Conservation (phyloP, 2,329 filamentous ascomycete species). For the Colletotrichum sansevieriae region DNA sequence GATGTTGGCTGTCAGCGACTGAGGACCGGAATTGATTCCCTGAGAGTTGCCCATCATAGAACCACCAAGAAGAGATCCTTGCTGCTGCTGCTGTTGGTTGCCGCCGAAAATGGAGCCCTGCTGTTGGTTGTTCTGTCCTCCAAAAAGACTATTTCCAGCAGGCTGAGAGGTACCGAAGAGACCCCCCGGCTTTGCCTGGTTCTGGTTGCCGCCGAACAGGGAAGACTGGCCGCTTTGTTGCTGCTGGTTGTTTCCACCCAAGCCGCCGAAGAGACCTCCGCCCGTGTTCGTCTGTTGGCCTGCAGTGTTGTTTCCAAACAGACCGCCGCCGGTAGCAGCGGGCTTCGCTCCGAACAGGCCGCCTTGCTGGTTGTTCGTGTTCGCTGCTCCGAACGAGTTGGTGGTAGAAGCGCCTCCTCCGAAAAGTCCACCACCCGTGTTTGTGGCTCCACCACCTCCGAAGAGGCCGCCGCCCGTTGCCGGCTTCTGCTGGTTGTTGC, state of each 20-base stretch:
- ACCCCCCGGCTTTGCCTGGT: slow-evolving; percentile 64
- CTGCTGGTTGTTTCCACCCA: slow-evolving; percentile 49
- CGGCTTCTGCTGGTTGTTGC: slow-evolving; percentile 43
- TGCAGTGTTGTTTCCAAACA: slow-evolving; percentile 58
- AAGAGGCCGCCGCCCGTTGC: slow-evolving; percentile 41
- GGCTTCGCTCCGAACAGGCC: slow-evolving; percentile 59
- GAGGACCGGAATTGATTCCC: slow-evolving; percentile 60
- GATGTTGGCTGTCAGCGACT: slow-evolving; percentile 80
- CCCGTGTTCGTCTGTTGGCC: slow-evolving; percentile 48
- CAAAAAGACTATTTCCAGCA: slow-evolving; percentile 66
- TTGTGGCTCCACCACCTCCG: slow-evolving; percentile 44
- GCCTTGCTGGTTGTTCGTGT: slow-evolving; percentile 49
- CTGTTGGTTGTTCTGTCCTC: slow-evolving; percentile 60
- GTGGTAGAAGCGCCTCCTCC: slow-evolving; percentile 54
- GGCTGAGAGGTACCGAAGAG: slow-evolving; percentile 64
- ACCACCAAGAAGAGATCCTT: slow-evolving; percentile 55
- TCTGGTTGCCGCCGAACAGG: slow-evolving; percentile 66
- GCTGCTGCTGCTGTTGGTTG: slow-evolving; percentile 60
- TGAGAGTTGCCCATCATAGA: slow-evolving; percentile 73
- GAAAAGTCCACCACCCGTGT: slow-evolving; percentile 57
- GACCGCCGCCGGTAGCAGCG: slow-evolving; percentile 56
- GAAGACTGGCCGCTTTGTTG: slow-evolving; percentile 55
- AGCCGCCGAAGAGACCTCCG: slow-evolving; percentile 65
- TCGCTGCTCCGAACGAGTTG: slow-evolving; percentile 59
- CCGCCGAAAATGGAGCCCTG: slow-evolving; percentile 61